A percentile compares a stretch with the other conserved stretches of the same genome.
These are phyloP conservation scores for Chytridiales sp. DNA, from an alignment of 371 early-diverging fungal genomes.

Conservation along the genomic window DNA sequence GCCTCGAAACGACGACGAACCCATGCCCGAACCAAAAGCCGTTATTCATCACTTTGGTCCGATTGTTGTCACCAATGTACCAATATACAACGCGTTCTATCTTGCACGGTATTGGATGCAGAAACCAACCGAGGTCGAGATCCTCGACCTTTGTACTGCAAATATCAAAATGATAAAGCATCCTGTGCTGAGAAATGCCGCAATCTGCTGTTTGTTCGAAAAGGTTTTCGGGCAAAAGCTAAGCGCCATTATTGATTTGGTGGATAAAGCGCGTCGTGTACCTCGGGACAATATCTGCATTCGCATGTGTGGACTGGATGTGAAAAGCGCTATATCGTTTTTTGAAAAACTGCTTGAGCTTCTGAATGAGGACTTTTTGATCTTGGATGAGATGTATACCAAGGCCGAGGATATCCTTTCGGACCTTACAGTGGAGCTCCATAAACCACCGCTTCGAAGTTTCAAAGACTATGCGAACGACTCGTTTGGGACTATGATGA, in stretches of 20 bases:
- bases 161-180: neutral
- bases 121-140: too few relatives aligned
- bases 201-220: constrained; percentile 1
- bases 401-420: neutral
- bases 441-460: neutral
- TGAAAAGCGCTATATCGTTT: neutral
- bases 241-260: constrained; percentile 8
- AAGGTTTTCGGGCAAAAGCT: neutral
- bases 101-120: too few relatives aligned
- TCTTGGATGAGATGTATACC: constrained; percentile 2
- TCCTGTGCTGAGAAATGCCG: constrained; percentile 8
- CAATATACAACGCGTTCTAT: too few relatives aligned
- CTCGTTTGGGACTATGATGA: constrained; percentile 9
- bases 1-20: too few relatives aligned
- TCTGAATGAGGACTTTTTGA: neutral
- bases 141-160: neutral
- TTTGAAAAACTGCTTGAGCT: neutral
- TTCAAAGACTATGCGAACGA: constrained; percentile 9
- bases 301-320: constrained; percentile 7
- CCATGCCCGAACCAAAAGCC: too few relatives aligned
- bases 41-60: too few relatives aligned
- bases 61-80: too few relatives aligned
- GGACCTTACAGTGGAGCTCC: neutral
- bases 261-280: constrained; percentile 4
- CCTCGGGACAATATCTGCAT: constrained; percentile 4